Percentiles rank a stretch among this genome's conserved stretches.
Evolutionary conservation across 371 early-diverging fungal genomes (phyloP).

Genomic region (Mortierella sp.): DNA sequence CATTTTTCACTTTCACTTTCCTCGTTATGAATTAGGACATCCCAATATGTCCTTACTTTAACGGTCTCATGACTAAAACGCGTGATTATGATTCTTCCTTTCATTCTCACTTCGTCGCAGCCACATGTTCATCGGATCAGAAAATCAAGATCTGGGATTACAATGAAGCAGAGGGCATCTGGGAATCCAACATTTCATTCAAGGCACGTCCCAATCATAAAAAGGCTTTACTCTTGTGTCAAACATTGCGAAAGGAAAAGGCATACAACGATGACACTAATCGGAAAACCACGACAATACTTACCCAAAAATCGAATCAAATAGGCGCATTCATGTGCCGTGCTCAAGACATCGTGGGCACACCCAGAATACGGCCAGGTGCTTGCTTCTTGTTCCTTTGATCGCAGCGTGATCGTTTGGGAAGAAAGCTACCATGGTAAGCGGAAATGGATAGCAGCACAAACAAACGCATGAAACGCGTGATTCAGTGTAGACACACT

Average conservation of each 20-base stretch:
- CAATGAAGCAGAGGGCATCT: constrained; percentile 70
- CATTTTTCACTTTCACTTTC: too few relatives aligned
- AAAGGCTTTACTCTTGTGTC: too few relatives aligned
- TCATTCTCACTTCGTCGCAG: constrained; percentile 5
- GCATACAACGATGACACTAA: not conserved
- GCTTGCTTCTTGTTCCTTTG: constrained; percentile 92
- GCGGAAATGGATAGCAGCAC: not conserved
- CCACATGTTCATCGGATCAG: constrained; percentile 93
- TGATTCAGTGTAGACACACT: too few relatives aligned
- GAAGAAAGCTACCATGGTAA: constrained; percentile 86
- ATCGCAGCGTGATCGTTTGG: constrained; percentile 91
- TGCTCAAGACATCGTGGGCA: constrained; percentile 89
- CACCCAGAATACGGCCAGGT: constrained; percentile 95
- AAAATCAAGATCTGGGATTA: constrained; percentile 94
- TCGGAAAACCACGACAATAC: not conserved
- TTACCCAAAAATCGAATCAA: not conserved
- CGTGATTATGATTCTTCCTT: not conserved
- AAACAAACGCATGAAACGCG: too few relatives aligned
- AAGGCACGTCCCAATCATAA: too few relatives aligned
- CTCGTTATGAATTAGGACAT: too few relatives aligned
- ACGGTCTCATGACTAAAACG: too few relatives aligned
- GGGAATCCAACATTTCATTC: constrained; percentile 90
- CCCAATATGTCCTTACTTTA: too few relatives aligned
- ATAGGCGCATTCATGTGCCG: constrained; percentile 88
- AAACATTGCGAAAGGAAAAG: too few relatives aligned